phyloP scores from a whole-genome alignment of 163 green algal genomes.

The Volvox carteri region DNA sequence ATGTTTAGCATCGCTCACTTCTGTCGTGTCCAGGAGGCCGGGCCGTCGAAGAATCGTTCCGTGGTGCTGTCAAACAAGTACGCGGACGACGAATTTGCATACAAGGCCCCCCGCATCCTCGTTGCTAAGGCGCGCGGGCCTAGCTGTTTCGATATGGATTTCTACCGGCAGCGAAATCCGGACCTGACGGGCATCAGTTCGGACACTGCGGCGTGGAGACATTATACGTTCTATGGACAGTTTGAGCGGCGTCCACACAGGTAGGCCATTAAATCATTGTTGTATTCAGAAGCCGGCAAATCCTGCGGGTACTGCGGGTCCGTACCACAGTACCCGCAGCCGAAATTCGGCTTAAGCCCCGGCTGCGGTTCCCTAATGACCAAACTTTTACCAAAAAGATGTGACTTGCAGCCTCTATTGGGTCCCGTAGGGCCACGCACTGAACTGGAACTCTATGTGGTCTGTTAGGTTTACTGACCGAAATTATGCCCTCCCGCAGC shows the following conservation, averaged over 20 bases:
- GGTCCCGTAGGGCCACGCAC: too few species aligned
- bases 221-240: constrained; percentile 69
- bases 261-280: constrained; percentile 44
- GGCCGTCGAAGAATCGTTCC: neutral
- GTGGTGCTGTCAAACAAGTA: constrained; percentile 55
- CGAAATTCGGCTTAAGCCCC: too few species aligned
- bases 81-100: constrained; percentile 28
- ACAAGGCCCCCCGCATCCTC: constrained; percentile 64
- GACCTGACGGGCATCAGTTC: constrained; percentile 39
- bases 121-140: constrained; percentile 43
- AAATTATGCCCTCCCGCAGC: too few species aligned
- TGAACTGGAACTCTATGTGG: too few species aligned
- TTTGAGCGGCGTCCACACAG: constrained; percentile 61
- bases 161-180: constrained; percentile 60
- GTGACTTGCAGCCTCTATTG: too few species aligned
- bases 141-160: constrained; percentile 58
- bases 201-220: constrained; percentile 35
- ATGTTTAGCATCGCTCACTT: too few species aligned
- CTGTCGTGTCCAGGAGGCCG: neutral
- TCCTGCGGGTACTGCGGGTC: too few species aligned
- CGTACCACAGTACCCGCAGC: too few species aligned
- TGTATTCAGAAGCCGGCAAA: too few species aligned
- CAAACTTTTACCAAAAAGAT: too few species aligned
- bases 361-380: too few species aligned
- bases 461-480: too few species aligned